Evolutionary conservation across 2,329 filamentous ascomycete species (phyloP).

Genomic region (Penicillium nordicum): DNA sequence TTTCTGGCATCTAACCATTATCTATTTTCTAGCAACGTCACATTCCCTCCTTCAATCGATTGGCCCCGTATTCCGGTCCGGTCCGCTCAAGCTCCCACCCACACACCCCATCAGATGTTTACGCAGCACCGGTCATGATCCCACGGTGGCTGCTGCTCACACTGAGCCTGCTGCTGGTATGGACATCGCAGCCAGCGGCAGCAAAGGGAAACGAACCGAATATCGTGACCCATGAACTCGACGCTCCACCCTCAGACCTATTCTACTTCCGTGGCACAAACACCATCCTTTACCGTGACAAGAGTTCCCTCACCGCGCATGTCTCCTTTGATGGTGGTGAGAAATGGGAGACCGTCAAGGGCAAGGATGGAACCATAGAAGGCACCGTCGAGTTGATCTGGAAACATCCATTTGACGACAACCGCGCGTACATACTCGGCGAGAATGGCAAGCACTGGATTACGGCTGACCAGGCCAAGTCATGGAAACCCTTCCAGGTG

Average conservation of each 20-base stretch:
- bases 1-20: not conserved
- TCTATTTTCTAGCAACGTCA: not conserved
- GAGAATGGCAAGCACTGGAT: conserved; percentile 69
- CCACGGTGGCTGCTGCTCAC: conserved; percentile 46
- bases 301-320: conserved; percentile 62
- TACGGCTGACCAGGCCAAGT: conserved; percentile 77
- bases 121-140: conserved; percentile 36
- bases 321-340: conserved; percentile 78
- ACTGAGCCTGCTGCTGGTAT: conserved; percentile 52
- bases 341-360: conserved; percentile 67
- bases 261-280: conserved; percentile 92
- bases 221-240: conserved; percentile 63
- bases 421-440: conserved; percentile 78
- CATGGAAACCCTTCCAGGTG: conserved; percentile 72
- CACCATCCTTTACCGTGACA: conserved; percentile 71
- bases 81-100: conserved; percentile 13
- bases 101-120: conserved; percentile 29
- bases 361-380: conserved; percentile 52
- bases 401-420: conserved; percentile 74
- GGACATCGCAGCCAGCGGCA: conserved; percentile 42
- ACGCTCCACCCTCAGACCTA: conserved; percentile 63
- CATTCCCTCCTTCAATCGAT: not conserved
- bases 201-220: conserved; percentile 62
- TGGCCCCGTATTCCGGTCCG: conserved; percentile 10
- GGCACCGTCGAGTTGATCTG: conserved; percentile 56